A percentile compares a stretch with the other conserved stretches of the same genome.
Evolutionary conservation across 1,284 basidiomycete genomes (phyloP).

Genomic region (Cryptococcus hybrid): DNA sequence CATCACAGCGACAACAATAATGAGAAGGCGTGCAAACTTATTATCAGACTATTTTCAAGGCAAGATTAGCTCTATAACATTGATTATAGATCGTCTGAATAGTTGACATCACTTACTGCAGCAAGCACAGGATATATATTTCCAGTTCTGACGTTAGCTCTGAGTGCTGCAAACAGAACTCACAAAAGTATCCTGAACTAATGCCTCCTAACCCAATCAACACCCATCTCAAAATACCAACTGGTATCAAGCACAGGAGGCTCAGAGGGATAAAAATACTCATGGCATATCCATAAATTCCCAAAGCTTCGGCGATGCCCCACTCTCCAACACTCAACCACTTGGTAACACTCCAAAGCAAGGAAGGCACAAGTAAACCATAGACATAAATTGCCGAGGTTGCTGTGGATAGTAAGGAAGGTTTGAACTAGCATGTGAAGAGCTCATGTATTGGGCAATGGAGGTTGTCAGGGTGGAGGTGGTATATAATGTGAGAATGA

Average conservation of each 20-base stretch:
- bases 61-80: no score
- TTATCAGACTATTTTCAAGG: slow-evolving; percentile 63
- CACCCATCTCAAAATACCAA: slow-evolving; percentile 74
- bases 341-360: slow-evolving; percentile 61
- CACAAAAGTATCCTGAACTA: slow-evolving; percentile 77
- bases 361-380: slow-evolving; percentile 71
- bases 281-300: slow-evolving; percentile 55
- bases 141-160: slow-evolving; percentile 50
- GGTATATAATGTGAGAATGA: slow-evolving; percentile 85
- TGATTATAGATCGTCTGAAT: no score
- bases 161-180: slow-evolving; percentile 17
- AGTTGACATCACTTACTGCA: slow-evolving; percentile 48
- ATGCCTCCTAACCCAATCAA: slow-evolving; percentile 68
- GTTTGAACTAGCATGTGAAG: slow-evolving; percentile 50
- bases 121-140: slow-evolving; percentile 88
- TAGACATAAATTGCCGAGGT: slow-evolving; percentile 84
- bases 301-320: slow-evolving; percentile 67
- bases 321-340: slow-evolving; percentile 84
- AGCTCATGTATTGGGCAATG: slow-evolving; percentile 73
- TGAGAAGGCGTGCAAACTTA: slow-evolving; percentile 74
- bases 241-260: slow-evolving; percentile 72
- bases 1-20: slow-evolving; percentile 66
- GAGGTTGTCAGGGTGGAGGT: slow-evolving; percentile 84
- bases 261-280: slow-evolving; percentile 60
- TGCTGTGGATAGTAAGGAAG: slow-evolving; percentile 77